Evolutionary conservation across 2,329 filamentous ascomycete species (phyloP), one percentile per base, ranked within the genome.

Genomic region (Arthrobotrys iridis): DNA sequence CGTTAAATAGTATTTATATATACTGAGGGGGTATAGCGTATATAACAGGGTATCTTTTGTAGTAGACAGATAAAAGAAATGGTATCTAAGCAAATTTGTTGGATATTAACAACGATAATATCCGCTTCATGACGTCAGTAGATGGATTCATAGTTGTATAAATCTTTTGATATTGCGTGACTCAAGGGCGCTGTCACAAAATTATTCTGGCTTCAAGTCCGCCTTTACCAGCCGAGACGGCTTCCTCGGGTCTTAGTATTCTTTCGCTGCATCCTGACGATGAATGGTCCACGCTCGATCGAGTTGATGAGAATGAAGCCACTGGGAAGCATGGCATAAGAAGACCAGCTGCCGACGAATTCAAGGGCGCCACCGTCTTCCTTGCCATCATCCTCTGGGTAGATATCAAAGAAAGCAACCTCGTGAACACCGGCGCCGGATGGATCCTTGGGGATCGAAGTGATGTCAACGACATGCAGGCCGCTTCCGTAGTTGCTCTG

Each of bases 251-350:
- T 24, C 24, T 28, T 41, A 15, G 24, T 41, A 55, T n/a, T 67
- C 70, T 74, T 66, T 13, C 35, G 52, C 62, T 74, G 70, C 43
- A 74, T 20, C 62, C 59, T 83, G 30, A 83, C 80, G 4, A 82
- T 80, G 77, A 81, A 84, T 0, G 80, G 80, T 5, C 83, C 83
- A 5, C 83, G 79, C 71, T 86, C 85, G 73, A 86, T 85, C 1
- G 84, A 85, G 79, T 86, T 86, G 58, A 85, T 80, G 11, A 85
- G 81, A 43, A 85, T 81, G 73, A 78, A 84, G 5, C 83, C 83
- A 45, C 80, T 82, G 30, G 81, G 80, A 67, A 84, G 84, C 58
- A 80, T 77, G 1, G 76, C 77, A 76, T 84, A 84, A 63, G 80
- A 82, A 33, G 81, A 82, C 83, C 83, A 84, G 0, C 82, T 82